Conservation (phyloP, 805 yeast species). For the Kazachstania taianensis region DNA sequence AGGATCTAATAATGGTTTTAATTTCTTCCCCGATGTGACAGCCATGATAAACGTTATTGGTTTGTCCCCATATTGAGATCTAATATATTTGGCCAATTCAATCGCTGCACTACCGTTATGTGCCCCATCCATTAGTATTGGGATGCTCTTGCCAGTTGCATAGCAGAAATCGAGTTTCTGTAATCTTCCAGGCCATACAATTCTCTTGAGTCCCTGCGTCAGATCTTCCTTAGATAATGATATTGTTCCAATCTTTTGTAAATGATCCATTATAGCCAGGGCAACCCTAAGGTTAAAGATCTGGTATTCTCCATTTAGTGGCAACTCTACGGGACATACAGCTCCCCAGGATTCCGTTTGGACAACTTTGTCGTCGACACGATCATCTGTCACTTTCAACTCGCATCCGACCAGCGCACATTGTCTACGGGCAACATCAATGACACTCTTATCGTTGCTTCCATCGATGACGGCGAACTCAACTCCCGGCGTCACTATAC, state of each 20-base stretch:
- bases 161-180: conserved; percentile 38
- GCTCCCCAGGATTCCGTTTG: conserved; percentile 27
- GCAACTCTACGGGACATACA: conserved; percentile 32
- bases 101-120: conserved; percentile 80
- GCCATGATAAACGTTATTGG: conserved; percentile 54
- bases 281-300: conserved; percentile 60
- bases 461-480: conserved; percentile 64
- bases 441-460: conserved; percentile 43
- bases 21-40: conserved; percentile 62
- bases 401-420: conserved; percentile 30
- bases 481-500: conserved; percentile 48
- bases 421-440: conserved; percentile 34
- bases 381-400: conserved; percentile 18
- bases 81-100: conserved; percentile 52
- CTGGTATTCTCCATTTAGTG: conserved; percentile 69
- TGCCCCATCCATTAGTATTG: conserved; percentile 73
- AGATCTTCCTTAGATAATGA: conserved; percentile 31
- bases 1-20: conserved; percentile 40
- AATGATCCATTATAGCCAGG: conserved; percentile 39
- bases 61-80: conserved; percentile 15
- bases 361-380: conserved; percentile 6
- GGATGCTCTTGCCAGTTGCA: conserved; percentile 10
- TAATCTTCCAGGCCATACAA: conserved; percentile 83
- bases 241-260: conserved; percentile 17
- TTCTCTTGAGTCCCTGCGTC: conserved; percentile 40